A percentile compares a stretch with the other conserved stretches of the same genome.
These are phyloP conservation scores for Rhizoclosmatium hyalinum DNA, from an alignment of 371 early-diverging fungal genomes.

Conservation along the genomic window DNA sequence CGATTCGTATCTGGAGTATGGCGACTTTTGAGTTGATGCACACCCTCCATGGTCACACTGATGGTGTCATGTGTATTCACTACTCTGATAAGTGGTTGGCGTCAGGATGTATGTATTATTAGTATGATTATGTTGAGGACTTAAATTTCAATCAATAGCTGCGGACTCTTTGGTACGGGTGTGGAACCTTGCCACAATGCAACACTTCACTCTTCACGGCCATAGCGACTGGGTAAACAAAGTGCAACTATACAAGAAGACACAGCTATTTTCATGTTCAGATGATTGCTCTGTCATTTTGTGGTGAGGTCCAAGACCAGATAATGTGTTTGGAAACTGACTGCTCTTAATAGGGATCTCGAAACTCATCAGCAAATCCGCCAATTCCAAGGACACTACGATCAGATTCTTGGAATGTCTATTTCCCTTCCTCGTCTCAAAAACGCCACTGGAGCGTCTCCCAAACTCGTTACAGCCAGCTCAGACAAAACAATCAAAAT, in stretches of 20 bases:
- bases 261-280: constrained; percentile 49
- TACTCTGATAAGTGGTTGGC: constrained; percentile 75
- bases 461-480: constrained; percentile 80
- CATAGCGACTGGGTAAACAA: constrained; percentile 88
- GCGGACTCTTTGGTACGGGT: constrained; percentile 88
- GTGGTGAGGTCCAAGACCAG: constrained; percentile 54
- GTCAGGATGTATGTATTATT: constrained; percentile 45
- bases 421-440: constrained; percentile 67
- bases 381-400: constrained; percentile 66
- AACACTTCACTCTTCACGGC: constrained; percentile 79
- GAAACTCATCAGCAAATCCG: constrained; percentile 43
- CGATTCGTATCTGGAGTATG: constrained; percentile 84
- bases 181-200: constrained; percentile 87
- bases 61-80: constrained; percentile 84
- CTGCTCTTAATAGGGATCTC: constrained; percentile 79
- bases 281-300: constrained; percentile 53
- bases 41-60: constrained; percentile 79
- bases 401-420: constrained; percentile 75
- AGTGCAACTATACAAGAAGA: constrained; percentile 73
- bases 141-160: constrained; percentile 61
- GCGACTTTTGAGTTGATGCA: constrained; percentile 90
- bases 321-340: constrained; percentile 41
- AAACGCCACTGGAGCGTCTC: constrained; percentile 76
- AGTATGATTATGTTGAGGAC: not conserved
- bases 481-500: constrained; percentile 85